Evolutionary conservation across 805 yeast species (phyloP), one percentile per base, ranked within the genome.

Genomic region (Grigorovia humatica): DNA sequence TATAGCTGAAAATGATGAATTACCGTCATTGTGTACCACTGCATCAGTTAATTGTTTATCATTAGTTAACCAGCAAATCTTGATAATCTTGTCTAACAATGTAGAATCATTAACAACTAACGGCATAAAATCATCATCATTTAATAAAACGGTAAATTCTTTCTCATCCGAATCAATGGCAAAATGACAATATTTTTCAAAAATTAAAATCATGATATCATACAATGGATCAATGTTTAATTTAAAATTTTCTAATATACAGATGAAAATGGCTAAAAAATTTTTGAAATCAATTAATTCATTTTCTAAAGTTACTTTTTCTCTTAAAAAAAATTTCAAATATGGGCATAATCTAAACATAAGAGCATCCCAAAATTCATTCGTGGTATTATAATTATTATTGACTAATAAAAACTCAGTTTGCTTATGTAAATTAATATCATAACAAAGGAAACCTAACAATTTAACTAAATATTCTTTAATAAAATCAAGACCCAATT

Each of bases 111-210:
- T 77, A 35, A 89, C 80, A 0, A 78, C 78, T 71, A 89, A 77
- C 12, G 96, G 95, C 88, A 87, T 88, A 57, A 88, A 87, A 64
- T 88, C 93, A 63, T 91, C 97, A 23, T 83, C 82, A 54, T 79
- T 77, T 41, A 89, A 78, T 6, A 83, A 70, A 9, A 74, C 74
- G 35, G 73, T 68, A 69, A 89, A 91, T 48, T 82, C 83, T 12
- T 64, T 65, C 23, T 77, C 72, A 65, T 88, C 88, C 15, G 76
- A 74, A 53, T 69, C 70, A 13, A 79, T 75, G 23, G 81, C 68
- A 11, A 76, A 70, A 2, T 75, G 74, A n/a, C 87, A 80, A 60
- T 76, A 85, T 55, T 78, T 76, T 47, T 77, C 73, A 61, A 88
- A 82, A 8, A 83, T 66, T 1, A 73, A 61, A 32, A 85, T 69